These are phyloP conservation scores for Trichoderma erinaceum DNA, from an alignment of 495 filamentous ascomycete species.

Conservation along the genomic window DNA sequence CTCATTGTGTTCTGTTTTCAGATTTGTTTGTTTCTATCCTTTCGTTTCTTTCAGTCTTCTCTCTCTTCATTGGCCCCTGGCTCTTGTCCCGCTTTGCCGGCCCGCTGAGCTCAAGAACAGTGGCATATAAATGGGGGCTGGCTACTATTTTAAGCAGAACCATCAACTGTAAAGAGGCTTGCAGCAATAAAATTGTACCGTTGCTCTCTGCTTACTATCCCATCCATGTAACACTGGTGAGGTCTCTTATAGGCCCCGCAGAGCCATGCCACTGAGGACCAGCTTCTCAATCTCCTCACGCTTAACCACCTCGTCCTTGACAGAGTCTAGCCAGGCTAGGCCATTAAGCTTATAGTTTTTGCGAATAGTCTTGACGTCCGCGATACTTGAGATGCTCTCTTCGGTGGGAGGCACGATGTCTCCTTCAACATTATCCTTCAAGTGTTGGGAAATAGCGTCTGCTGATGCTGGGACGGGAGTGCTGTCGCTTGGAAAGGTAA, in stretches of 20 bases:
- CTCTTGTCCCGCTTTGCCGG: no score
- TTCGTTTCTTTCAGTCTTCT: no score
- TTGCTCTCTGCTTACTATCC: background rate
- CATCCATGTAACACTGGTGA: background rate
- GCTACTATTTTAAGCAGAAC: no score
- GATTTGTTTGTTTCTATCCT: no score
- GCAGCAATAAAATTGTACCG: background rate
- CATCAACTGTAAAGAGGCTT: background rate
- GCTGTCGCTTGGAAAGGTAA: conserved; percentile 32
- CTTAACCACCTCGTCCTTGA: conserved; percentile 30
- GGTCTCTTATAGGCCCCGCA: conserved; percentile 50
- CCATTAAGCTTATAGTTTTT: conserved; percentile 78
- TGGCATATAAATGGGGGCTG: no score
- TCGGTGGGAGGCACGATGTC: conserved; percentile 57
- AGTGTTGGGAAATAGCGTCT: conserved; percentile 55
- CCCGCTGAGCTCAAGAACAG: no score
- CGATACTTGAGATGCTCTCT: conserved; percentile 45
- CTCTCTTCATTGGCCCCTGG: no score
- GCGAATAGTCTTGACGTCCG: conserved; percentile 63
- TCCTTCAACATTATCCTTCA: conserved; percentile 58
- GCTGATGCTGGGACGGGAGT: conserved; percentile 32
- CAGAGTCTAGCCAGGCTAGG: conserved; percentile 34
- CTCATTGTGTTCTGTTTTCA: background rate
- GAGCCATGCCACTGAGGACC: conserved; percentile 64
- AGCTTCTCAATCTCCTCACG: conserved; percentile 53